These are phyloP conservation scores for Plasmodium berghei DNA, from an alignment of 169 alveolate species.

Conservation along the genomic window DNA sequence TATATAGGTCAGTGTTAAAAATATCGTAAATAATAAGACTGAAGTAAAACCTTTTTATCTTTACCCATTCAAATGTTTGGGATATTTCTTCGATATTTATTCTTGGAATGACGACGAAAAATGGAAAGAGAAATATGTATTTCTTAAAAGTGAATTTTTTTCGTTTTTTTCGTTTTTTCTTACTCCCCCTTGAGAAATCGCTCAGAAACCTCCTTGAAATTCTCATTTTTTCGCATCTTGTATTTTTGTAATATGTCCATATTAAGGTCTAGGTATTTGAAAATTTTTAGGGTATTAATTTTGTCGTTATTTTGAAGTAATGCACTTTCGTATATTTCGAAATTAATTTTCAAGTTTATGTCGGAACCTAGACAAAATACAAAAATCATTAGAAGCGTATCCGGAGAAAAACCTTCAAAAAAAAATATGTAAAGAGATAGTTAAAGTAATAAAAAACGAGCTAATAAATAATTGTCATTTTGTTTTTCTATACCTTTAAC, in stretches of 20 bases:
- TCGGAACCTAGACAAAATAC: slow-evolving; percentile 56
- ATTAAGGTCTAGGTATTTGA: slow-evolving; percentile 38
- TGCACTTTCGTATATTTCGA: slow-evolving; percentile 41
- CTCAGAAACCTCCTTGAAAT: slow-evolving; percentile 9
- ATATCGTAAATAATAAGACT: slow-evolving; percentile 54
- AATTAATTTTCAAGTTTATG: slow-evolving; percentile 36
- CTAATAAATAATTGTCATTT: not conserved
- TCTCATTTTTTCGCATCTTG: not conserved
- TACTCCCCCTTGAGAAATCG: slow-evolving; percentile 35
- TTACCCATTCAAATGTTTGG: slow-evolving; percentile 61
- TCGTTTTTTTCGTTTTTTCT: slow-evolving; percentile 1
- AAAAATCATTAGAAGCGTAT: slow-evolving; percentile 43
- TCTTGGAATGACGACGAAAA: slow-evolving; percentile 4
- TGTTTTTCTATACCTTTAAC: slow-evolving; percentile 23
- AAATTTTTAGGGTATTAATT: slow-evolving; percentile 9
- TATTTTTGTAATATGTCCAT: slow-evolving; percentile 24
- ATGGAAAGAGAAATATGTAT: not conserved
- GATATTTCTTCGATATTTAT: slow-evolving; percentile 44
- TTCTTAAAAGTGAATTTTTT: not conserved
- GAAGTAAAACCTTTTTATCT: slow-evolving; percentile 62
- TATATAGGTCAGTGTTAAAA: slow-evolving; percentile 27
- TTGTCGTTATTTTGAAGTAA: not conserved
- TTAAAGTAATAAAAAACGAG: not conserved
- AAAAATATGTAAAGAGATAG: not conserved
- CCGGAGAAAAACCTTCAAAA: slow-evolving; percentile 48